A percentile compares a stretch with the other conserved stretches of the same genome.
These are phyloP conservation scores for Penicillium parvum DNA, from an alignment of 495 filamentous ascomycete species.

Conservation along the genomic window DNA sequence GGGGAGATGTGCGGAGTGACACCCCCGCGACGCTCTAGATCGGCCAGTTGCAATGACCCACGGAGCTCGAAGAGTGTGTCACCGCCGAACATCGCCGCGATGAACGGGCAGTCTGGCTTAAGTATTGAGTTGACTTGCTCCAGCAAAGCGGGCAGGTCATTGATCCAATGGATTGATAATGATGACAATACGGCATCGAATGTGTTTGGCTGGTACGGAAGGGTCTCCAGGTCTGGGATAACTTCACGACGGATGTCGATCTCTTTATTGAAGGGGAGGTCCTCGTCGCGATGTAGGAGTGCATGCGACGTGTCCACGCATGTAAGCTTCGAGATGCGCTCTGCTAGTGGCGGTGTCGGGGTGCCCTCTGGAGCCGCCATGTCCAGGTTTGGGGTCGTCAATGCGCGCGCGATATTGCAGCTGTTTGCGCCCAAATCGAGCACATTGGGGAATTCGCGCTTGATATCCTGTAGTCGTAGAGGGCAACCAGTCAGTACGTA, in stretches of 20 bases:
- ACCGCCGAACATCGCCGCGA: constrained; percentile 94
- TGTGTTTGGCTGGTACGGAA: constrained; percentile 70
- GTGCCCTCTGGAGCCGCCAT: constrained; percentile 38
- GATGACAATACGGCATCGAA: constrained; percentile 90
- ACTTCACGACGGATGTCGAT: constrained; percentile 69
- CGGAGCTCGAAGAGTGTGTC: constrained; percentile 93
- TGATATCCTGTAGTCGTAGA: constrained; percentile 96
- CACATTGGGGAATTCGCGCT: constrained; percentile 74
- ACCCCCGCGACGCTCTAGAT: constrained; percentile 81
- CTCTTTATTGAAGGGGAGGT: constrained; percentile 67
- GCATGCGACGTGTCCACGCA: constrained; percentile 75
- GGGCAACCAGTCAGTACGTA: no score
- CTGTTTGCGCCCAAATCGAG: constrained; percentile 95
- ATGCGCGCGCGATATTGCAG: constrained; percentile 83
- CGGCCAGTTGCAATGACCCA: constrained; percentile 88
- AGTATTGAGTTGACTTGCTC: constrained; percentile 75
- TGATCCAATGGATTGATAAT: constrained; percentile 93
- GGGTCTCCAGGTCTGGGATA: constrained; percentile 59
- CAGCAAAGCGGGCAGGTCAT: constrained; percentile 83
- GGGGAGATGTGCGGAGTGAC: constrained; percentile 84
- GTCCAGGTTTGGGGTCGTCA: constrained; percentile 65
- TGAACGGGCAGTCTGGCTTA: constrained; percentile 87
- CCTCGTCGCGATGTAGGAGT: constrained; percentile 77
- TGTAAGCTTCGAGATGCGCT: constrained; percentile 64
- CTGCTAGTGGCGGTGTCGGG: constrained; percentile 57